Evolutionary conservation across 257 asterid species (phyloP).

Genomic region (Solanum appendiculatum): DNA sequence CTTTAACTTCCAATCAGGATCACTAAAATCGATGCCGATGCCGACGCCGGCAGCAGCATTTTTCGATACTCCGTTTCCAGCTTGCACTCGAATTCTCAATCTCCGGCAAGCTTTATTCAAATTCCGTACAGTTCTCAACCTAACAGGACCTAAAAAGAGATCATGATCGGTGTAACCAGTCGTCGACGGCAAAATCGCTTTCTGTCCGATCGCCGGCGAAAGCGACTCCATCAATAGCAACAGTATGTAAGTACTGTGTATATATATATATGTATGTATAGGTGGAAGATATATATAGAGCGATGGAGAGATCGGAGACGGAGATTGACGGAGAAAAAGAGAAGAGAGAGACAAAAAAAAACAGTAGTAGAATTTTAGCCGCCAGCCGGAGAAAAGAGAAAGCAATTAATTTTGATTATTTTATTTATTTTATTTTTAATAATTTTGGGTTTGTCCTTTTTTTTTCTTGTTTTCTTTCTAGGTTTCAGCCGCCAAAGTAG

Average conservation of each 20-base stretch:
- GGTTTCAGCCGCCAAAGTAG: background rate
- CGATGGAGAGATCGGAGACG: slow-evolving; percentile 17
- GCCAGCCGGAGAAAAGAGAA: background rate
- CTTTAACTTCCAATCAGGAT: slow-evolving; percentile 73
- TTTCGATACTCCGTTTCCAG: slow-evolving; percentile 5
- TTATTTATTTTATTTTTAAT: background rate
- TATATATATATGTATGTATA: background rate
- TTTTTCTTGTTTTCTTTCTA: background rate
- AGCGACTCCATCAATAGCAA: slow-evolving; percentile 34
- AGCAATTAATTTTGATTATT: background rate
- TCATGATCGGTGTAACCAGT: background rate
- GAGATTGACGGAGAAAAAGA: slow-evolving; percentile 46
- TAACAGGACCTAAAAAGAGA: background rate
- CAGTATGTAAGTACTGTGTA: background rate
- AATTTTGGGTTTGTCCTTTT: background rate
- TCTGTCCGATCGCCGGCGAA: slow-evolving; percentile 44
- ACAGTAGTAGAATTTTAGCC: background rate
- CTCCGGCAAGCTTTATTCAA: slow-evolving; percentile 3
- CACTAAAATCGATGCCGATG: slow-evolving; percentile 40
- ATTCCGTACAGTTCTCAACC: background rate
- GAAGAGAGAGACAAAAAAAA: slow-evolving; percentile 1
- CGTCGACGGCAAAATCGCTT: slow-evolving; percentile 11
- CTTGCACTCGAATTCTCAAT: slow-evolving; percentile 15
- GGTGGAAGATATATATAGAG: background rate
- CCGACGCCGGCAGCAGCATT: background rate